Percentiles rank a stretch among this genome's conserved stretches.
Evolutionary conservation across 345 rosid genomes (phyloP).

Genomic region (Eucalyptus dawsonii): DNA sequence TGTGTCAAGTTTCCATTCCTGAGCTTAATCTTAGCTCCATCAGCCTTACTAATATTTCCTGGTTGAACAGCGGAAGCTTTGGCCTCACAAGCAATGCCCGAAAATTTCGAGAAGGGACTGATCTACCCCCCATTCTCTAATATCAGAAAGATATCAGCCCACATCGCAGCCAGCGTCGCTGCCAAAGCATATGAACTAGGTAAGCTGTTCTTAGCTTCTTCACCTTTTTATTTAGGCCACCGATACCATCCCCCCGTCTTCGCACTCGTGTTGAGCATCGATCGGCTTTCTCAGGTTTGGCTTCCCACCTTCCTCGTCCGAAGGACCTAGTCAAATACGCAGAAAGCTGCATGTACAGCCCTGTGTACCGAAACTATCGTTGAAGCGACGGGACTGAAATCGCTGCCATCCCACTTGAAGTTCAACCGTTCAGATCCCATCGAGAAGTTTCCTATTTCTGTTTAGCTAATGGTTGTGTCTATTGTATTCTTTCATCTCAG

Average conservation of each 20-base stretch:
- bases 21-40: not conserved
- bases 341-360: conserved; percentile 97
- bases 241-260: not conserved
- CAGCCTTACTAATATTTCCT: not conserved
- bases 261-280: not conserved
- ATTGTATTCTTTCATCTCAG: not conserved
- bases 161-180: conserved; percentile 82
- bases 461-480: not conserved
- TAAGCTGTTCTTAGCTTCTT: conserved; percentile 9
- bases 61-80: conserved; percentile 53
- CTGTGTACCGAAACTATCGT: conserved; percentile 70
- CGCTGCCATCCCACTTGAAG: not conserved
- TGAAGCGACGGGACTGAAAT: conserved; percentile 7
- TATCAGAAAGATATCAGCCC: conserved; percentile 84
- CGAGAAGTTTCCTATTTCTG: not conserved
- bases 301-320: conserved; percentile 85
- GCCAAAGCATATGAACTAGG: conserved; percentile 92
- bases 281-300: conserved; percentile 36
- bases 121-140: conserved; percentile 89
- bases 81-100: conserved; percentile 67
- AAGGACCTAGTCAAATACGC: conserved; percentile 65
- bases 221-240: not conserved
- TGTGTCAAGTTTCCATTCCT: not conserved
- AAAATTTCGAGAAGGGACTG: conserved; percentile 58
- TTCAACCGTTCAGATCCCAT: not conserved